phyloP scores from a whole-genome alignment of 306 rosid genomes.

The Dalbergia oliveri region DNA sequence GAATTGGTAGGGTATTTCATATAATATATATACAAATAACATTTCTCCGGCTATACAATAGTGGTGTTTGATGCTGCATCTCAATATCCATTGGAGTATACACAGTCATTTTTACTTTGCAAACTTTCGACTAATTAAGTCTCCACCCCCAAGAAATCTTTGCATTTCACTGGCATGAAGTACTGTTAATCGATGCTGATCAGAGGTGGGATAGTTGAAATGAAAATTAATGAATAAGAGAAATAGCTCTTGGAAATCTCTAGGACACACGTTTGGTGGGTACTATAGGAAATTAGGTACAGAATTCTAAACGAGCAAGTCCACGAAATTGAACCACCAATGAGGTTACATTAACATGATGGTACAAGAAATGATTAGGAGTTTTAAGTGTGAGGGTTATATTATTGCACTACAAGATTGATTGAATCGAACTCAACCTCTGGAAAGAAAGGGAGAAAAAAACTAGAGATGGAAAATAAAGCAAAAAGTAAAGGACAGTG shows the following conservation, averaged over 20 bases:
- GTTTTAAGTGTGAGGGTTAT: slow-evolving; percentile 37
- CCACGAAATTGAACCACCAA: slow-evolving; percentile 38
- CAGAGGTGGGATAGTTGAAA: slow-evolving; percentile 42
- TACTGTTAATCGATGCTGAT: slow-evolving; percentile 26
- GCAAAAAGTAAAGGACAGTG: neutral
- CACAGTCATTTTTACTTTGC: slow-evolving; percentile 6
- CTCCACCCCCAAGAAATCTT: slow-evolving; percentile 4
- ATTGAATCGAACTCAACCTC: slow-evolving; percentile 42
- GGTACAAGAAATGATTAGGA: slow-evolving; percentile 38
- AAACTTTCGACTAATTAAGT: neutral
- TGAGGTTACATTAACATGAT: slow-evolving; percentile 7
- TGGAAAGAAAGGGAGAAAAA: neutral
- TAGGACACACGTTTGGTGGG: slow-evolving; percentile 19
- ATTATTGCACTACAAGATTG: slow-evolving; percentile 36
- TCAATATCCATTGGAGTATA: slow-evolving; percentile 21
- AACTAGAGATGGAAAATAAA: neutral
- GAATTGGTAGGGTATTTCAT: too few species aligned
- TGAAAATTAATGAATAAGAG: slow-evolving; percentile 10
- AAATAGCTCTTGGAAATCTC: slow-evolving; percentile 40
- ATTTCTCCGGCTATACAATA: too few species aligned
- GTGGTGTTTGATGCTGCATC: slow-evolving; percentile 40
- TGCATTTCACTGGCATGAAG: slow-evolving; percentile 38
- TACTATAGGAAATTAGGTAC: neutral
- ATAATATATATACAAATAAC: too few species aligned
- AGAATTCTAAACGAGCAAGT: neutral